A percentile compares a stretch with the other conserved stretches of the same genome.
Evolutionary conservation across 768 basidiomycete genomes (phyloP).

Genomic region (Collybia sordida): DNA sequence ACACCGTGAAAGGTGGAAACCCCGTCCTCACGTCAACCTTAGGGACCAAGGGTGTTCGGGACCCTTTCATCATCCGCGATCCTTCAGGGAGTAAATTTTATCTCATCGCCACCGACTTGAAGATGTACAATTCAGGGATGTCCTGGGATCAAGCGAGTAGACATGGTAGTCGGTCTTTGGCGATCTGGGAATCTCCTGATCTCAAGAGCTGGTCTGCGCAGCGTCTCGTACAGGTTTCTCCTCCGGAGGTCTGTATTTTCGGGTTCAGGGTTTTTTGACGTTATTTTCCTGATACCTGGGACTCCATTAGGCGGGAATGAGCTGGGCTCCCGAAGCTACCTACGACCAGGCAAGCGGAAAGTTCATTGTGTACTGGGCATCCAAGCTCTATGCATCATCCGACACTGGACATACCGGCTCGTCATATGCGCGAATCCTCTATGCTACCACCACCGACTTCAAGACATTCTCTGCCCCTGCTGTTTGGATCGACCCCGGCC

Average conservation of each 20-base stretch:
- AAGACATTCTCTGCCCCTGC: slow-evolving; percentile 14
- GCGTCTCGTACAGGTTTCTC: slow-evolving; percentile 15
- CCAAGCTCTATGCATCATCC: slow-evolving; percentile 11
- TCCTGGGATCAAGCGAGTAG: slow-evolving; percentile 13
- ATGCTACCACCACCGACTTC: slow-evolving; percentile 18
- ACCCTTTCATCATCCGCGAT: slow-evolving; percentile 17
- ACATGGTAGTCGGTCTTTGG: slow-evolving; percentile 14
- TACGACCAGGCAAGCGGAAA: slow-evolving; percentile 10
- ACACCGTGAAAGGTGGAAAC: slow-evolving; percentile 12
- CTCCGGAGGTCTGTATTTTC: slow-evolving; percentile 6
- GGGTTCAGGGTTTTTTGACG: not conserved
- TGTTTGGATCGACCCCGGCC: slow-evolving; percentile 16
- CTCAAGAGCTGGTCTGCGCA: slow-evolving; percentile 15
- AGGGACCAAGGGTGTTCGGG: slow-evolving; percentile 15
- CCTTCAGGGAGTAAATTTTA: slow-evolving; percentile 16
- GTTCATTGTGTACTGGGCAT: slow-evolving; percentile 18
- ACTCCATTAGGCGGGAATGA: slow-evolving; percentile 14
- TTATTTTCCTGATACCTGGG: not conserved
- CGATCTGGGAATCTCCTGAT: slow-evolving; percentile 16
- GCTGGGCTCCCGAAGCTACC: slow-evolving; percentile 18
- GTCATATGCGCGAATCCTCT: slow-evolving; percentile 12
- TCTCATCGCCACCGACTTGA: slow-evolving; percentile 17
- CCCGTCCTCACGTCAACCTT: slow-evolving; percentile 16
- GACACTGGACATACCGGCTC: slow-evolving; percentile 13
- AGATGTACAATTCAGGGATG: slow-evolving; percentile 12